phyloP scores from a whole-genome alignment of 129 eudicot genomes.

The Erigeron canadensis region DNA sequence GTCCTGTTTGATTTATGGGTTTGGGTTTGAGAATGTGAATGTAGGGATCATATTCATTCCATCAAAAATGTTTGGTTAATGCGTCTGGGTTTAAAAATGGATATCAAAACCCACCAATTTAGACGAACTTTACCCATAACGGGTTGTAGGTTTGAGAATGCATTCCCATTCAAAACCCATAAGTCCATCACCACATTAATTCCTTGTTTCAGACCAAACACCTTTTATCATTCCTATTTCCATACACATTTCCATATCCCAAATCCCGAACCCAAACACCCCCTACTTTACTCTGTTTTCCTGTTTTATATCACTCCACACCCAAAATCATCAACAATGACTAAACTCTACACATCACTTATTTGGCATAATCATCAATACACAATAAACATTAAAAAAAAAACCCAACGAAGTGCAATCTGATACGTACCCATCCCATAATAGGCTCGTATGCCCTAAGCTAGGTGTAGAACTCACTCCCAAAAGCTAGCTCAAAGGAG shows the following conservation, averaged over 20 bases:
- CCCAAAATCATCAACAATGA: not conserved
- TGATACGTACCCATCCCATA: no score
- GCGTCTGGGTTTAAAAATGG: constrained; percentile 34
- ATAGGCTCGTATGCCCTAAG: no score
- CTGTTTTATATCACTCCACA: not conserved
- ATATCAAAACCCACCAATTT: constrained; percentile 29
- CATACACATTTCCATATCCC: not conserved
- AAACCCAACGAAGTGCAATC: no score
- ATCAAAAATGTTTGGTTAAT: no score
- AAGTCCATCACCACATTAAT: not conserved
- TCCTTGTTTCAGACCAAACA: not conserved
- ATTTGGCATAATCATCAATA: not conserved
- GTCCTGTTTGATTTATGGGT: no score
- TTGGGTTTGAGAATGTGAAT: not conserved
- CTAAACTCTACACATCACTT: not conserved
- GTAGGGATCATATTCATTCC: no score
- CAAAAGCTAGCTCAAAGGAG: no score
- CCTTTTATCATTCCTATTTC: not conserved
- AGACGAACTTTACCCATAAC: no score
- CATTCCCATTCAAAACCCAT: not conserved
- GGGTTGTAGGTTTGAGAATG: no score
- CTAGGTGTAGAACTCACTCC: no score
- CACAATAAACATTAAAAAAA: constrained; percentile 9
- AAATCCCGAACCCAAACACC: not conserved
- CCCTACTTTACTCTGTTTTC: constrained; percentile 9